Base-by-base conservation (phyloP, 306 rosid species). In the Cicer arietinum region DNA sequence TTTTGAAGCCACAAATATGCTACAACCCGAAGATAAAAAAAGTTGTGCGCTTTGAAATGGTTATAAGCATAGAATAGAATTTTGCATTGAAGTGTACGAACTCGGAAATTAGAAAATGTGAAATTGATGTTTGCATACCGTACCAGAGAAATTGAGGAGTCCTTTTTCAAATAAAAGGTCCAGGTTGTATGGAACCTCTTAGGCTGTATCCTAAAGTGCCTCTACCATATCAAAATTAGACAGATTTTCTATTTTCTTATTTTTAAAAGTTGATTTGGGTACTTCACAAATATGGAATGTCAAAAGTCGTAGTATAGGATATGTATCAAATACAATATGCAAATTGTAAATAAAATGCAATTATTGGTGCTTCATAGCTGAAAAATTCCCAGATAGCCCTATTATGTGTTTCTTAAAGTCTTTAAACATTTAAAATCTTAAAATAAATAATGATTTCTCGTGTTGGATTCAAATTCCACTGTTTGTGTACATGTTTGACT, bases 391-490 rank as follows among this genome's bases (percentile, higher is more conserved):
- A 10, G 20, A 53, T 11, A 70, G 20, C 20, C 30, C 25, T 43
- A 58, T 35, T 41, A 43, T 73, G 41, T 59, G n/a, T 30, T 45
- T 71, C 10, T 56, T 41, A 42, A 20, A 65, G 57, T 64, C 50
- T 42, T 44, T n/a, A 45, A 48, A 51, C 66, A 66, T 20, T 37
- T 68, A 6, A 54, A 46, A 54, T 10, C 14, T 54, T 61, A 8
- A 50, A 17, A 40, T 58, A 65, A 77, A 58, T 72, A 48, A 59
- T 48, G 79, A 7, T 41, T 60, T 58, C 11, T 69, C 44, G 44
- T 53, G 41, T 77, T 77, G 62, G 57, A 53, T 60, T 59, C 8
- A 51, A 61, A 77, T n/a, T 82, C 47, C 1, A 2, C 22, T 10
- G 12, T 67, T 46, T 57, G 68, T 40, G 71, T 65, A 14, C 48